Percentiles rank a stretch among this genome's conserved stretches.
phyloP scores from a whole-genome alignment of 2,329 filamentous ascomycete species.

The Pseudogymnoascus sp. region DNA sequence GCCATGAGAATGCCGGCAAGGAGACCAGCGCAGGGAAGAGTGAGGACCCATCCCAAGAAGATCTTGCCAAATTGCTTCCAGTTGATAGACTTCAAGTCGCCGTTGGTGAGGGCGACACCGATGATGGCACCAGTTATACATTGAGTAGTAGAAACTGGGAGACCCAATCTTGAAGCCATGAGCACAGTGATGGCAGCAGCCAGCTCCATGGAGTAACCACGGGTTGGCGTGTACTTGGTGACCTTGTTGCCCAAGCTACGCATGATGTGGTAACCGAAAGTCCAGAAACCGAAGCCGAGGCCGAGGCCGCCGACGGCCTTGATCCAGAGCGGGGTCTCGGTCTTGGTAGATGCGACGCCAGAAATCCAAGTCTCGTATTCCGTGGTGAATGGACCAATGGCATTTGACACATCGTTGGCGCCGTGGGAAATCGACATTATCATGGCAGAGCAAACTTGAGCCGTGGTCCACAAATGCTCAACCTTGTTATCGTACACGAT shows the following conservation, averaged over 20 bases:
- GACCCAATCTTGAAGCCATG: slow-evolving; percentile 66
- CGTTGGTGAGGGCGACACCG: slow-evolving; percentile 72
- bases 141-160: slow-evolving; percentile 71
- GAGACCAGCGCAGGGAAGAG: slow-evolving; percentile 39
- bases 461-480: slow-evolving; percentile 52
- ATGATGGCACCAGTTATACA: slow-evolving; percentile 76
- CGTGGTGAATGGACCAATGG: slow-evolving; percentile 61
- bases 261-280: slow-evolving; percentile 80
- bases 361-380: slow-evolving; percentile 63
- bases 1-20: slow-evolving; percentile 35
- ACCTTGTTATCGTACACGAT: slow-evolving; percentile 64
- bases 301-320: slow-evolving; percentile 59
- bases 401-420: slow-evolving; percentile 70
- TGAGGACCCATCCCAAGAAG: slow-evolving; percentile 59
- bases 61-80: slow-evolving; percentile 65
- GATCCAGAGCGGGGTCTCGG: slow-evolving; percentile 66
- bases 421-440: slow-evolving; percentile 54
- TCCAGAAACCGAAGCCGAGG: slow-evolving; percentile 61
- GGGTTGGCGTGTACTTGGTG: slow-evolving; percentile 57
- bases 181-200: slow-evolving; percentile 71
- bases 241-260: slow-evolving; percentile 72
- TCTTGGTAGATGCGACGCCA: slow-evolving; percentile 55
- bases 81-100: slow-evolving; percentile 64
- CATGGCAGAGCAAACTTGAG: slow-evolving; percentile 46
- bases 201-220: slow-evolving; percentile 69